Conservation (phyloP, 768 basidiomycete species). For the Lyophyllum atratum region DNA sequence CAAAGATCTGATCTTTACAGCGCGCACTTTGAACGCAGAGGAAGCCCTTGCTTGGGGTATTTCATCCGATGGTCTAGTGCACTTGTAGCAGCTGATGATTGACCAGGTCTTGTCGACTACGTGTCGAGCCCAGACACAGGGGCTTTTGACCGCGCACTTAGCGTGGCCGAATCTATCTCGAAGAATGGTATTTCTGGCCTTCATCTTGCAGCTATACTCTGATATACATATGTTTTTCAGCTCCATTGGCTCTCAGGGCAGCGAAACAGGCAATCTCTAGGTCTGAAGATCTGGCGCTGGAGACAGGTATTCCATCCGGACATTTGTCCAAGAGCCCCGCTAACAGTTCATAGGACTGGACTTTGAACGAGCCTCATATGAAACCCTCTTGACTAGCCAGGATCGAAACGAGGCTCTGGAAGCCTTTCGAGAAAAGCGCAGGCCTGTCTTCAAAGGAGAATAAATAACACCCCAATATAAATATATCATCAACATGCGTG, state of each 20-base stretch:
- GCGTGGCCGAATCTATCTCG: conserved; percentile 67
- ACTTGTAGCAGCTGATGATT: conserved; percentile 2
- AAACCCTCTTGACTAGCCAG: conserved; percentile 68
- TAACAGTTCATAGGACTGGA: conserved; percentile 66
- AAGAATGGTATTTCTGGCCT: conserved; percentile 54
- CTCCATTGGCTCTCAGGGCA: conserved; percentile 84
- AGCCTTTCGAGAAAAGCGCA: conserved; percentile 85
- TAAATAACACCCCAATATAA: conserved; percentile 36
- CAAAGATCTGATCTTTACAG: conserved; percentile 87
- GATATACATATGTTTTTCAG: conserved; percentile 34
- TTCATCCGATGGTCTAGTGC: conserved; percentile 5
- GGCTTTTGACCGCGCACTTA: conserved; percentile 71
- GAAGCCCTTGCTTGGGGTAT: conserved; percentile 77
- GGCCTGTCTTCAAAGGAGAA: conserved; percentile 80
- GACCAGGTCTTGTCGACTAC: conserved; percentile 80
- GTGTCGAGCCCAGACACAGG: conserved; percentile 59
- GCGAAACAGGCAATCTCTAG: conserved; percentile 86
- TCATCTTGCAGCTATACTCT: not conserved
- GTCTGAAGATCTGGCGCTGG: conserved; percentile 76
- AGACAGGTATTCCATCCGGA: conserved; percentile 54
- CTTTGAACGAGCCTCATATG: conserved; percentile 86
- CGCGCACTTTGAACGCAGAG: conserved; percentile 60
- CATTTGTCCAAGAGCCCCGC: not conserved
- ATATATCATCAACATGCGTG: conserved; percentile 18
- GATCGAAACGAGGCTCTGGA: conserved; percentile 84